phyloP scores from a whole-genome alignment of 1,284 basidiomycete species.

The Neotropicomus parvogracilis region DNA sequence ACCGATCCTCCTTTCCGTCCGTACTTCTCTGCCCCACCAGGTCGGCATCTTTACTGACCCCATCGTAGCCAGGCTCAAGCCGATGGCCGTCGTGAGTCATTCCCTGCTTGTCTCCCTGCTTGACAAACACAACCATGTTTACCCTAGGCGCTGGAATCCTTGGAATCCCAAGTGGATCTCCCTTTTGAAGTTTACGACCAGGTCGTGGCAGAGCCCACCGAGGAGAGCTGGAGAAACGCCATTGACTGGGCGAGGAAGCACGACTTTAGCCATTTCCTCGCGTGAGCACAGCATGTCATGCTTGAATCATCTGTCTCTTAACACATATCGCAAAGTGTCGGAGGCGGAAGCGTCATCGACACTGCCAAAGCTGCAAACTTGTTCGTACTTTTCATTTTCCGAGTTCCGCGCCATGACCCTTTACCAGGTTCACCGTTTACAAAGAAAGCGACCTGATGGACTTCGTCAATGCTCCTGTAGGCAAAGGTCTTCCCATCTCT shows the following conservation, averaged over 20 bases:
- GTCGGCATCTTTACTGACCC: slow-evolving; percentile 94
- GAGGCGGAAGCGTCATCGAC: slow-evolving; percentile 95
- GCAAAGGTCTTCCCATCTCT: slow-evolving; percentile 84
- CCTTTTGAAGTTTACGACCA: slow-evolving; percentile 84
- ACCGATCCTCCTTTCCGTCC: background rate
- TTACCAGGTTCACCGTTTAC: slow-evolving; percentile 74
- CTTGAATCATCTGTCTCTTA: background rate
- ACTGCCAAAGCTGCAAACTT: slow-evolving; percentile 92
- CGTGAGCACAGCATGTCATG: slow-evolving; percentile 43
- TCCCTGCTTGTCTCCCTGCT: background rate
- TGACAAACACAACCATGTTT: background rate
- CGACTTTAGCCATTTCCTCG: slow-evolving; percentile 92
- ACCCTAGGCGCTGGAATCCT: slow-evolving; percentile 67
- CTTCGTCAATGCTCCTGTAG: slow-evolving; percentile 95
- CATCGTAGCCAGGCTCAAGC: slow-evolving; percentile 76
- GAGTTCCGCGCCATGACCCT: background rate
- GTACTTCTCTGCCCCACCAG: slow-evolving; percentile 37
- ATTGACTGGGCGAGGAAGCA: slow-evolving; percentile 84
- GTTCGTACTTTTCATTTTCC: slow-evolving; percentile 40
- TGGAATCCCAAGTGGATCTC: slow-evolving; percentile 70
- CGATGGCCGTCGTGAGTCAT: slow-evolving; percentile 72
- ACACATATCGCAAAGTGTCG: slow-evolving; percentile 54
- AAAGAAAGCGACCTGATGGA: slow-evolving; percentile 90
- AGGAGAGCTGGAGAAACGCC: slow-evolving; percentile 82
- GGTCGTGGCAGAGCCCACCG: slow-evolving; percentile 88